phyloP scores from a whole-genome alignment of 306 rosid genomes.

The Lablab purpureus region DNA sequence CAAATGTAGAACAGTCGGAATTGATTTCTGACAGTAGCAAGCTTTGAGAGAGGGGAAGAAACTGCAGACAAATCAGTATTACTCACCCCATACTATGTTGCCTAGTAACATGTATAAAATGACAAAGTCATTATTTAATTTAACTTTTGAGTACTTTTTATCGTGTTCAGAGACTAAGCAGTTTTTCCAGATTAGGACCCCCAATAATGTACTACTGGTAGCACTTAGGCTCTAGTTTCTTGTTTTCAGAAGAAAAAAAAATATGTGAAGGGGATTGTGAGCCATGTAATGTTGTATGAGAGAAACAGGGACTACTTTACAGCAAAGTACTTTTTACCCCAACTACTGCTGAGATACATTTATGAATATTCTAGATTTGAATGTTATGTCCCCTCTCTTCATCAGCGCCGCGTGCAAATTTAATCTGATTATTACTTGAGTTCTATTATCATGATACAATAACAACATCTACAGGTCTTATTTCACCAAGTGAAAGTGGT shows the following conservation, averaged over 20 bases:
- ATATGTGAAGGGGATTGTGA: too few species aligned
- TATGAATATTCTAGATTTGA: constrained; percentile 5
- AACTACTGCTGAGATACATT: not conserved
- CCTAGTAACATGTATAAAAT: constrained; percentile 40
- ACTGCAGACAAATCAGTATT: constrained; percentile 40
- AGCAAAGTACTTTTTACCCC: not conserved
- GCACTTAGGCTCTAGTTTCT: constrained; percentile 33
- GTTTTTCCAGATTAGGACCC: constrained; percentile 44
- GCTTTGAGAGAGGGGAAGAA: constrained; percentile 36
- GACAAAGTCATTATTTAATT: constrained; percentile 41
- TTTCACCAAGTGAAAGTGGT: not conserved
- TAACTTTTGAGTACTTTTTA: constrained; percentile 18
- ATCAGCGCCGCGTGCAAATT: not conserved
- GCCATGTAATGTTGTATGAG: too few species aligned
- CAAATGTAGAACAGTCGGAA: constrained; percentile 36
- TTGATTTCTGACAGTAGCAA: constrained; percentile 35
- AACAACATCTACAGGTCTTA: too few species aligned
- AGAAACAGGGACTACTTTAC: too few species aligned
- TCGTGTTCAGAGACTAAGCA: constrained; percentile 44
- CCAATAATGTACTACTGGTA: constrained; percentile 40
- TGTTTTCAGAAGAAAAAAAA: too few species aligned
- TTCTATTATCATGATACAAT: too few species aligned
- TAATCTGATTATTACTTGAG: not conserved
- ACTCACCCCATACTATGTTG: constrained; percentile 44
- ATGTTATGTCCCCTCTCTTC: constrained; percentile 1